These are phyloP conservation scores for Ceratorhiza oryzae-sativae DNA, from an alignment of 1,284 basidiomycete genomes.

Conservation along the genomic window DNA sequence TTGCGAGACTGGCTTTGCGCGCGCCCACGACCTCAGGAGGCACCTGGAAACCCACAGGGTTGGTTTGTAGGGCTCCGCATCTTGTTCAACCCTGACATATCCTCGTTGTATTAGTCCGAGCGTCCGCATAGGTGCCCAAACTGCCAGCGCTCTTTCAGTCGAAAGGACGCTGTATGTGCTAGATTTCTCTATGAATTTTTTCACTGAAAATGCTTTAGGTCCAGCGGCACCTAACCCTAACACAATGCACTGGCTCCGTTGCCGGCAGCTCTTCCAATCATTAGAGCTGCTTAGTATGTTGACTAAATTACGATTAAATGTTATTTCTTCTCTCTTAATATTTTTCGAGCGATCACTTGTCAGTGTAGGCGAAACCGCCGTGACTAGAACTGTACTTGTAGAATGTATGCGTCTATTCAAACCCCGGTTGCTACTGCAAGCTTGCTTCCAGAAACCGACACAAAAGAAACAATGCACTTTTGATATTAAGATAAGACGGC, in stretches of 20 bases:
- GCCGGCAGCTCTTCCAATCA: constrained; percentile 17
- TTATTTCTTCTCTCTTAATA: not conserved
- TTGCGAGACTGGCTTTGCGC: constrained; percentile 31
- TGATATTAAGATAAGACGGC: too few species aligned
- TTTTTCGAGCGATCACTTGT: not conserved
- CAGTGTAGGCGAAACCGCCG: too few species aligned
- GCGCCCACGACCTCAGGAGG: constrained; percentile 32
- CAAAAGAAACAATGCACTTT: too few species aligned
- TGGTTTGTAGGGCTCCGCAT: not conserved
- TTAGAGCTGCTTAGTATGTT: not conserved
- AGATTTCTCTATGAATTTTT: not conserved
- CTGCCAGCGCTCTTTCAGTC: constrained; percentile 33
- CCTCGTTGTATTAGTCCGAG: constrained; percentile 12
- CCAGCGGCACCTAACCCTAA: constrained; percentile 26
- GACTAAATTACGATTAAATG: not conserved
- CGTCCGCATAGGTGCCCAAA: constrained; percentile 33
- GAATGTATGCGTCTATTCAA: too few species aligned
- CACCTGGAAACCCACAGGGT: constrained; percentile 33
- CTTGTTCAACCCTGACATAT: not conserved
- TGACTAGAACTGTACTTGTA: not conserved
- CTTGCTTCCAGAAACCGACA: too few species aligned
- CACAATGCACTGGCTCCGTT: constrained; percentile 2
- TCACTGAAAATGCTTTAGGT: constrained; percentile 1
- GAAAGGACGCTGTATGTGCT: constrained; percentile 28
- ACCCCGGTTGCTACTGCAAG: too few species aligned